Percentiles rank a stretch among this genome's conserved stretches.
Evolutionary conservation across 352 stramenopile species (phyloP).

Genomic region (Sclerospora graminicola): DNA sequence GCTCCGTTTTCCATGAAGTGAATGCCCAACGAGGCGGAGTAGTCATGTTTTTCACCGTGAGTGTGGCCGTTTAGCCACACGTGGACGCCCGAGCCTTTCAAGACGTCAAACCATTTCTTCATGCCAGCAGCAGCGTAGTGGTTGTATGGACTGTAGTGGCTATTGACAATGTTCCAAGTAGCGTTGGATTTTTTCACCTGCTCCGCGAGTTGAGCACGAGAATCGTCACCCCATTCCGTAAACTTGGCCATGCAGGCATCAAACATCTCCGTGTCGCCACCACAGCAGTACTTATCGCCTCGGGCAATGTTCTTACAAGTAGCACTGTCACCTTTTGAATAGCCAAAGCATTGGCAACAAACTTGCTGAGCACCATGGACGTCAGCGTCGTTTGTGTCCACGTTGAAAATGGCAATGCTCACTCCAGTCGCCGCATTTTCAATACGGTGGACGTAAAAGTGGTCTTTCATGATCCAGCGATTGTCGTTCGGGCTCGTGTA

Average conservation of each 20-base stretch:
- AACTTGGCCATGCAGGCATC: conserved; percentile 34
- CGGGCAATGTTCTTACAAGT: conserved; percentile 27
- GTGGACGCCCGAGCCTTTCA: conserved; percentile 24
- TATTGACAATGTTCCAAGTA: conserved; percentile 25
- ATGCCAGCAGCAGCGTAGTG: conserved; percentile 24
- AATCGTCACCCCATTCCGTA: conserved; percentile 29
- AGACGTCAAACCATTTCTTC: conserved; percentile 32
- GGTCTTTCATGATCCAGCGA: conserved; percentile 36
- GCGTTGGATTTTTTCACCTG: conserved; percentile 34
- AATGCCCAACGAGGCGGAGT: conserved; percentile 22
- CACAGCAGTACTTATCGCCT: conserved; percentile 26
- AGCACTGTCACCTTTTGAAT: conserved; percentile 22
- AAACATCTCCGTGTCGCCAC: conserved; percentile 31
- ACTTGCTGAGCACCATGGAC: conserved; percentile 35
- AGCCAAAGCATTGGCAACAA: conserved; percentile 49
- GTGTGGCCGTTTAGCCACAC: conserved; percentile 25
- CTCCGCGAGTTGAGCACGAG: conserved; percentile 22
- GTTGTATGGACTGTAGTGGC: conserved; percentile 38
- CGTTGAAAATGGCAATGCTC: conserved; percentile 48
- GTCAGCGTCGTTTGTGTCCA: conserved; percentile 38
- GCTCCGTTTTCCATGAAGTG: conserved; percentile 70
- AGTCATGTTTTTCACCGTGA: conserved; percentile 21
- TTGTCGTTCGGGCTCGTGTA: conserved; percentile 44
- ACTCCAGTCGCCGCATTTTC: conserved; percentile 22
- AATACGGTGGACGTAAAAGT: conserved; percentile 44